phyloP scores from a whole-genome alignment of 768 basidiomycete genomes.

The Chalciporus piperatus region DNA sequence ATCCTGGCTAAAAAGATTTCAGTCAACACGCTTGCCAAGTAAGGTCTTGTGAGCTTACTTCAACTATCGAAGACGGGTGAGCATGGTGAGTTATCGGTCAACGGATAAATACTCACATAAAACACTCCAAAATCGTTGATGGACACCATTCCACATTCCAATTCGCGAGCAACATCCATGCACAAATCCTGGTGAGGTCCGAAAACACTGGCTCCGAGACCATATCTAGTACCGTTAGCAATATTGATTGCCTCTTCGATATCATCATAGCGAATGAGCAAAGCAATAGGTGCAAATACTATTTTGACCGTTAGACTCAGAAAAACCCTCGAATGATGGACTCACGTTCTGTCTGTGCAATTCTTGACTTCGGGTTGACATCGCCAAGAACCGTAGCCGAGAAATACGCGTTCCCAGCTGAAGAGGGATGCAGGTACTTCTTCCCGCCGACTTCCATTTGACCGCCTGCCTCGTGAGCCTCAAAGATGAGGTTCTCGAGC shows the following conservation, averaged over 20 bases:
- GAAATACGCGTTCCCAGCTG: constrained; percentile 79
- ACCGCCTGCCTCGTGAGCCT: constrained; percentile 71
- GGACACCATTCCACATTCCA: constrained; percentile 97
- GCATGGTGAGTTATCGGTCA: constrained; percentile 7
- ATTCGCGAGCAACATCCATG: constrained; percentile 69
- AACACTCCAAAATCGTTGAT: constrained; percentile 93
- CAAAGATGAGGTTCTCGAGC: constrained; percentile 64
- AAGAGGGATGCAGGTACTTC: constrained; percentile 60
- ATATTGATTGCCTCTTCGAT: constrained; percentile 84
- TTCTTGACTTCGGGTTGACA: constrained; percentile 65
- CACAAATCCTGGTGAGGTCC: constrained; percentile 81
- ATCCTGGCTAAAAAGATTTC: constrained; percentile 59
- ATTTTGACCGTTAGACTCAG: constrained; percentile 10
- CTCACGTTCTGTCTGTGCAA: constrained; percentile 77
- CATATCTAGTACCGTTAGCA: constrained; percentile 86
- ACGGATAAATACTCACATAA: constrained; percentile 53
- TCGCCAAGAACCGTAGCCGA: constrained; percentile 83
- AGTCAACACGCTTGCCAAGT: constrained; percentile 2
- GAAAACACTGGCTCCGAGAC: constrained; percentile 92
- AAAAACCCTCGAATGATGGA: not conserved
- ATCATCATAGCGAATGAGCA: constrained; percentile 80
- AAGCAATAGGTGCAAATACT: constrained; percentile 94
- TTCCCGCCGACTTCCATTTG: constrained; percentile 61
- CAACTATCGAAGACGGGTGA: constrained; percentile 41
- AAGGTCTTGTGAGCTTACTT: constrained; percentile 47